phyloP scores from a whole-genome alignment of 768 basidiomycete species.

The Lyophyllum shimeji region DNA sequence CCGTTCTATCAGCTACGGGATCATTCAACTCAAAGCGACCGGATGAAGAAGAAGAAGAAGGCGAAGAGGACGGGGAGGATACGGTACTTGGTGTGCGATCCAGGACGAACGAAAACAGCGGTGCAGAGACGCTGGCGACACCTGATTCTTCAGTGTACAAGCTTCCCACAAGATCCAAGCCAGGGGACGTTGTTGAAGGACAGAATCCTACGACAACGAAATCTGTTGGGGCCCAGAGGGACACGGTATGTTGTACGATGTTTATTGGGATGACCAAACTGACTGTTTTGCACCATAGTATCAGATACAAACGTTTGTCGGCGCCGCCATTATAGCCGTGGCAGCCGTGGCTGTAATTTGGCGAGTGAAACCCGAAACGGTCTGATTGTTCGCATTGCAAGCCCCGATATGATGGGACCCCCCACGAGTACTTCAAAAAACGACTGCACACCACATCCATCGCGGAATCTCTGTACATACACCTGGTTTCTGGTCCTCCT shows the following conservation, averaged over 20 bases:
- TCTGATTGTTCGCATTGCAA: slow-evolving; percentile 1
- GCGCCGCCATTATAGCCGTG: slow-evolving; percentile 63
- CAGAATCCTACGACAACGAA: slow-evolving; percentile 4
- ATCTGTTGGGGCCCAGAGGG: slow-evolving; percentile 3
- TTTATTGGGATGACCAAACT: slow-evolving; percentile 1
- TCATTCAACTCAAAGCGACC: slow-evolving; percentile 11
- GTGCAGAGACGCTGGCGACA: slow-evolving; percentile 23
- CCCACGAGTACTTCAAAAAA: slow-evolving; percentile 2
- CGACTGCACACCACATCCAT: slow-evolving; percentile 4
- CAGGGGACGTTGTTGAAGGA: slow-evolving; percentile 8
- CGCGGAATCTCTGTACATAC: slow-evolving; percentile 9
- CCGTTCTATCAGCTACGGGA: not conserved
- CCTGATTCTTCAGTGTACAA: slow-evolving; percentile 28
- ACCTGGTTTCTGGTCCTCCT: not conserved
- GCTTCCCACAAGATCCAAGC: slow-evolving; percentile 5
- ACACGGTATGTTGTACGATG: slow-evolving; percentile 15
- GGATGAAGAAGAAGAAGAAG: slow-evolving; percentile 22
- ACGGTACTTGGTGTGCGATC: slow-evolving; percentile 21
- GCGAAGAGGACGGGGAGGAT: slow-evolving; percentile 24
- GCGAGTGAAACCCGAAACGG: slow-evolving; percentile 53
- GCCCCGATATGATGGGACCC: not conserved
- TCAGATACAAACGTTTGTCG: slow-evolving; percentile 57
- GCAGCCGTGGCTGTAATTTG: slow-evolving; percentile 74
- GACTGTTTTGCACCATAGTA: slow-evolving; percentile 21
- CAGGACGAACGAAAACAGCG: slow-evolving; percentile 11